Percentiles rank a stretch among this genome's conserved stretches.
Evolutionary conservation across 1,139 yeast species (phyloP).

Genomic region (Geotrichum europaeum): DNA sequence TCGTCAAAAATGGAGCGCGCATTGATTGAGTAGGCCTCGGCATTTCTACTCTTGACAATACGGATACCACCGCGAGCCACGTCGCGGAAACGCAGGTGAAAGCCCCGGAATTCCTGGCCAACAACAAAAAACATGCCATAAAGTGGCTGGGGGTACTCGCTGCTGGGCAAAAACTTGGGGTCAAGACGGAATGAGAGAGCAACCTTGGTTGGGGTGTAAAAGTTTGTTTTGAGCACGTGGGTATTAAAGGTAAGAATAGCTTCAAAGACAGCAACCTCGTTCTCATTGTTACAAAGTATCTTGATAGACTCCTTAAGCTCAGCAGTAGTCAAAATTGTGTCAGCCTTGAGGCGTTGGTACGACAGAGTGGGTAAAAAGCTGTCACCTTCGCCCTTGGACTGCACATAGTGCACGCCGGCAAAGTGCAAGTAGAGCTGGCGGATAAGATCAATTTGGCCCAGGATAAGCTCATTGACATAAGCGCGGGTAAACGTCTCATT

Average conservation of each 20-base stretch:
- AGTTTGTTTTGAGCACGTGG: constrained; percentile 86
- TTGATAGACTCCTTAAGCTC: constrained; percentile 66
- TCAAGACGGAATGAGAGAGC: constrained; percentile 89
- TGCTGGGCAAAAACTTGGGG: constrained; percentile 74
- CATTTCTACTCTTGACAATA: constrained; percentile 81
- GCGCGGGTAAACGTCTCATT: constrained; percentile 90
- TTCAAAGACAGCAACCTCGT: constrained; percentile 73
- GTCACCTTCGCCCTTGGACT: constrained; percentile 48
- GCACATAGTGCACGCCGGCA: constrained; percentile 83
- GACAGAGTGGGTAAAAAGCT: constrained; percentile 68
- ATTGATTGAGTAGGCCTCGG: constrained; percentile 80
- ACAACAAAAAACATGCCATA: constrained; percentile 94
- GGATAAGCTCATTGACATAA: constrained; percentile 72
- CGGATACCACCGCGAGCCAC: constrained; percentile 98
- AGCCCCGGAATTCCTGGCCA: constrained; percentile 95
- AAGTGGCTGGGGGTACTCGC: constrained; percentile 89
- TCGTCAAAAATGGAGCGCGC: constrained; percentile 90
- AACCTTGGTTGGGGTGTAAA: constrained; percentile 88
- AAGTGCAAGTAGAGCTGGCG: constrained; percentile 85
- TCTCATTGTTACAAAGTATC: constrained; percentile 69
- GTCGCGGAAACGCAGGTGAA: constrained; percentile 95
- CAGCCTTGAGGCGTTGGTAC: constrained; percentile 78
- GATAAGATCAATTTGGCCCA: constrained; percentile 63
- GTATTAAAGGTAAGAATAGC: constrained; percentile 82
- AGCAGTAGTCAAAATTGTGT: constrained; percentile 67